Evolutionary conservation across 2,329 filamentous ascomycete genomes (phyloP), one percentile per base, ranked within the genome.

Genomic region (Arthrinium puccinioides): DNA sequence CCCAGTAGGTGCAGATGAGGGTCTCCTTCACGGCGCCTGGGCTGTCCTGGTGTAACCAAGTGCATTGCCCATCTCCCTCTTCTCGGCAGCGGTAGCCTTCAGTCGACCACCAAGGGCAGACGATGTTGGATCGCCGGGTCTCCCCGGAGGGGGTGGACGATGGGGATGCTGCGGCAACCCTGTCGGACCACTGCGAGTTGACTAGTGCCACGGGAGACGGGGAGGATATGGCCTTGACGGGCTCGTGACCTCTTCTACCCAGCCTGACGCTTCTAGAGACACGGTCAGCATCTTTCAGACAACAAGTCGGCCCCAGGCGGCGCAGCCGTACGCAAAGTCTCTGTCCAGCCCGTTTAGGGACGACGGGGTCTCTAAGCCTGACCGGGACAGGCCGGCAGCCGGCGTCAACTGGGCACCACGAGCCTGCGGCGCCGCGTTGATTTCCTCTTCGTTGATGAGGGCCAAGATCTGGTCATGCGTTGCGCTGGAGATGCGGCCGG

Each of bases 1-100:
- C 43, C 45, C 45, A 52, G 38, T 51, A 51, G 9, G 41, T 38
- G 37, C 49, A 52, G 16, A 52, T 52, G 0, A 51, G 40, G 9
- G 45, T 48, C 4, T 52, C 37, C 20, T 38, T 42, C 7, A 44
- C 6, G n/a, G 32, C 48, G 11, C 32, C 42, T 3, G 37, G 24
- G 11, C 40, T 26, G 9, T 47, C 21, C n/a, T 46, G 41, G 19
- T 52, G 49, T 6, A 29, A 8, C 29, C 43, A 43, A 2, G 36
- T 20, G 18, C 46, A 51, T 6, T 13, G 27, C 3, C 44, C 45
- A 4, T 37, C 27, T 5, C 39, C 38, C 5, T 40, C 14, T 6
- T 50, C 44, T 8, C 41, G 38, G 23, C 45, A 52, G 3, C 25
- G 3, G 15, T 40, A 50, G 2, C 47, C 45, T 0, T 33, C n/a